Evolutionary conservation across 495 filamentous ascomycete genomes (phyloP), one percentile per base, ranked within the genome.

Genomic region (Hypoxylon rickii): DNA sequence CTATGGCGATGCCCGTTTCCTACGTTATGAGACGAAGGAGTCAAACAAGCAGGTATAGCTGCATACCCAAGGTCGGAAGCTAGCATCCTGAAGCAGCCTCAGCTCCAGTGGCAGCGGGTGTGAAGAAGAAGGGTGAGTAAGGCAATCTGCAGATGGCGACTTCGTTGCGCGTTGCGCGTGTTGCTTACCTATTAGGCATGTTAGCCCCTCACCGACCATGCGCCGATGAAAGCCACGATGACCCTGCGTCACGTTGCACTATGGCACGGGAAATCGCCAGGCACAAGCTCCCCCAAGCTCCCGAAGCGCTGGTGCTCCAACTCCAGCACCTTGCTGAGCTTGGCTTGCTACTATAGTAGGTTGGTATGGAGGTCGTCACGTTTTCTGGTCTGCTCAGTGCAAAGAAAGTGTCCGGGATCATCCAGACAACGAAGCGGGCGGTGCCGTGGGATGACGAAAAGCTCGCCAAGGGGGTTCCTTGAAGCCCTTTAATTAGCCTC

Each of bases 231-330:
- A 17, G 22, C 43, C n/a, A 44, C 47, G 38, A 46, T 26, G 34
- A 50, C 36, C 53, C 31, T 63, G 59, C 53, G 51, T 49, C 48
- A 46, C 40, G 59, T 63, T 57, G 40, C 53, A 63, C 18, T 34
- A 15, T 40, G 38, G 24, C 7, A 51, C 48, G 53, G 53, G 53
- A 63, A 62, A 63, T 63, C 59, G 52, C 18, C 59, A 63, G 59
- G 59, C 24, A 63, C 59, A 45, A n/a, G n/a, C n/a, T n/a, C n/a
- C n/a, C n/a, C n/a, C n/a, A n/a, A n/a, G 47, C 59, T 63, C 59
- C 59, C 53, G 44, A 45, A 57, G 52, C 40, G 37, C 52, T 56
- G 52, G 52, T 49, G n/a, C 47, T 58, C 55, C 26, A 22, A 38
- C 45, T 31, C n/a, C n/a, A n/a, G n/a, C n/a, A n/a, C n/a, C n/a